Percentiles rank a stretch among this genome's conserved stretches.
phyloP scores from a whole-genome alignment of 2,329 filamentous ascomycete genomes.

The Aureobasidium sp. region DNA sequence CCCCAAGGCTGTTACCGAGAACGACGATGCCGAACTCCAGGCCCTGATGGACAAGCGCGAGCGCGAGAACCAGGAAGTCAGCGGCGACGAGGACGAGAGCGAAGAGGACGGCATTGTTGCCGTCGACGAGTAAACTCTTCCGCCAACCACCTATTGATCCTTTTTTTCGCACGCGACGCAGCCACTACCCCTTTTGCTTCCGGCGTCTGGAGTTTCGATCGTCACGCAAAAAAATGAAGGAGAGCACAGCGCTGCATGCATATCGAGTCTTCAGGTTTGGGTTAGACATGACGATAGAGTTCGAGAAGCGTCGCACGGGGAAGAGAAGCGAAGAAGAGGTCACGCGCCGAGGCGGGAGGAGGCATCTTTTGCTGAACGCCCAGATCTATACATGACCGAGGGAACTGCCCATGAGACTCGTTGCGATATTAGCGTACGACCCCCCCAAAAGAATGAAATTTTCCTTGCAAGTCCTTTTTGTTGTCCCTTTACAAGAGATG shows the following conservation, averaged over 20 bases:
- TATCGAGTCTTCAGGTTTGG: constrained; percentile 7
- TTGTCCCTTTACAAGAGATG: not conserved
- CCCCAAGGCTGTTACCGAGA: constrained; percentile 97
- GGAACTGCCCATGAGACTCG: not conserved
- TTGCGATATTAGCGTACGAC: constrained; percentile 13
- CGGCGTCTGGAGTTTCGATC: constrained; percentile 11
- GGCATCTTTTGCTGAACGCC: constrained; percentile 10
- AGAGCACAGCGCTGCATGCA: constrained; percentile 13
- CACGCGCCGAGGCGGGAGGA: constrained; percentile 5
- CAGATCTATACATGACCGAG: constrained; percentile 7
- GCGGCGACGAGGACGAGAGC: constrained; percentile 91
- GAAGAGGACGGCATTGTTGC: constrained; percentile 80
- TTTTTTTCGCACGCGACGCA: not conserved
- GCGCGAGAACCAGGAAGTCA: constrained; percentile 95
- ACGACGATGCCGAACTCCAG: constrained; percentile 93
- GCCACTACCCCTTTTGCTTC: constrained; percentile 4
- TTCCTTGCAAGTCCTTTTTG: not conserved
- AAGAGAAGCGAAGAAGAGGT: not conserved
- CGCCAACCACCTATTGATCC: constrained; percentile 1
- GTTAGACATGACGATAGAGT: constrained; percentile 4
- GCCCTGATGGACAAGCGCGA: constrained; percentile 99
- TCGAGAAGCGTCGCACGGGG: not conserved
- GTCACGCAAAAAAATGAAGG: constrained; percentile 4
- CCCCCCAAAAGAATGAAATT: constrained; percentile 15
- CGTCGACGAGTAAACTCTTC: constrained; percentile 24